Conservation (phyloP, 2,329 filamentous ascomycete species). For the Rhynchosporium secalis region DNA sequence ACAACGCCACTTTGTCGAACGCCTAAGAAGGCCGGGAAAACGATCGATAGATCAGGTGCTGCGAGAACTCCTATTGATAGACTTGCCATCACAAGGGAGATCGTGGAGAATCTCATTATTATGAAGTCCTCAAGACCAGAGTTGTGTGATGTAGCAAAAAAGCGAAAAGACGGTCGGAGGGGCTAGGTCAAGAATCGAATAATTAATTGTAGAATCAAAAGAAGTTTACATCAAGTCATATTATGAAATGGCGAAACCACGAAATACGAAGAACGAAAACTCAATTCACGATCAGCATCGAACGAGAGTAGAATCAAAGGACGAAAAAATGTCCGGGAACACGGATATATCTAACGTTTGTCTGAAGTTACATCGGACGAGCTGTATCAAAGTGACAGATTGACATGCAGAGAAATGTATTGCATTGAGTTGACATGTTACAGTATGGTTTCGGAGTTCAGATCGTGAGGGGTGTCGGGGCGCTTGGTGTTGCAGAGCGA, state of each 20-base stretch:
- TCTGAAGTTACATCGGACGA: constrained; percentile 10
- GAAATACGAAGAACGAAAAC: not conserved
- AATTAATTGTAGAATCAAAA: not conserved
- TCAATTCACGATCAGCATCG: not conserved
- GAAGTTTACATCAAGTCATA: not conserved
- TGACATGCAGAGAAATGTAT: not conserved
- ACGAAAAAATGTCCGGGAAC: not conserved
- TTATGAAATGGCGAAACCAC: not conserved
- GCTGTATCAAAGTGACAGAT: not conserved
- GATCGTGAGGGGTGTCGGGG: not conserved
- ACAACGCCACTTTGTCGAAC: constrained; percentile 29
- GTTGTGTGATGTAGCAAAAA: not conserved
- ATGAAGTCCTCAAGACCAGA: not conserved
- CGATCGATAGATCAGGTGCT: constrained; percentile 17
- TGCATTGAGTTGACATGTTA: not conserved
- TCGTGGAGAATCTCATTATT: not conserved
- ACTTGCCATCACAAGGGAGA: not conserved
- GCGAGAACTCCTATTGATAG: not conserved
- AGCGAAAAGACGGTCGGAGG: too few relatives aligned
- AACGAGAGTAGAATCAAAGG: not conserved
- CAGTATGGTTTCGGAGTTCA: constrained; percentile 9
- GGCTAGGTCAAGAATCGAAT: too few relatives aligned
- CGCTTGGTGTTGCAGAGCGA: too few relatives aligned
- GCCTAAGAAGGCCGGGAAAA: constrained; percentile 19
- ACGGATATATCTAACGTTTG: not conserved